Conservation (phyloP, 2,329 filamentous ascomycete species). For the Allantophomopsis cytisporea region DNA sequence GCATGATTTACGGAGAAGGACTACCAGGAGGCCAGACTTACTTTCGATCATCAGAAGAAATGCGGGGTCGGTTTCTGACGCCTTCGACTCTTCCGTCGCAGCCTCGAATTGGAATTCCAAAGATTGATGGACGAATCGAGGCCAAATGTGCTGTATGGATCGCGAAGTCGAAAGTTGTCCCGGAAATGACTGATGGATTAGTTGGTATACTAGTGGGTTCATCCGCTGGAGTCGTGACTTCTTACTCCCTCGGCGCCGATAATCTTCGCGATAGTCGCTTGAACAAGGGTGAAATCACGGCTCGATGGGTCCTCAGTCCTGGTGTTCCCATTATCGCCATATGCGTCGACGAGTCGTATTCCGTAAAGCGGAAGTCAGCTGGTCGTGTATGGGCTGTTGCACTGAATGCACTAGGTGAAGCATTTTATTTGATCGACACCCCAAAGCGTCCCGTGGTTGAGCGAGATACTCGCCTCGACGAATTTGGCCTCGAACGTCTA, state of each 20-base stretch:
- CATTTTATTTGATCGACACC: conserved; percentile 69
- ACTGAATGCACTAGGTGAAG: conserved; percentile 86
- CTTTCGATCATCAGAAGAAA: conserved; percentile 61
- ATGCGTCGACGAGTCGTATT: conserved; percentile 73
- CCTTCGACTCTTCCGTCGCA: conserved; percentile 44
- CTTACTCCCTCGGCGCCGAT: conserved; percentile 57
- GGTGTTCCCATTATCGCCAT: conserved; percentile 85
- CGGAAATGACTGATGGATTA: conserved; percentile 59
- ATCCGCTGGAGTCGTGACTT: conserved; percentile 67
- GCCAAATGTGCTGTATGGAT: conserved; percentile 77
- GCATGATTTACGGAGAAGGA: conserved; percentile 74
- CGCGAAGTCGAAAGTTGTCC: conserved; percentile 64
- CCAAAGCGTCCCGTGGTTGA: conserved; percentile 40
- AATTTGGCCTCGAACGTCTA: conserved; percentile 45
- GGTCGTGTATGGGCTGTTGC: conserved; percentile 79
- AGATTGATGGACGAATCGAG: conserved; percentile 55
- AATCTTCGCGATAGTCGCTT: conserved; percentile 43
- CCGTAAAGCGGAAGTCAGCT: conserved; percentile 49
- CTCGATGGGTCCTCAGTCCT: conserved; percentile 80
- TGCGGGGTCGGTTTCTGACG: conserved; percentile 61
- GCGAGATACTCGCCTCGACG: conserved; percentile 24
- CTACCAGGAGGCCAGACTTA: conserved; percentile 72
- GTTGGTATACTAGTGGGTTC: conserved; percentile 76
- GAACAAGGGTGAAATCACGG: conserved; percentile 69
- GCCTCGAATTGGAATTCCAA: conserved; percentile 62